These are phyloP conservation scores for Sisymbrium altissimum DNA, from an alignment of 345 rosid species.

Conservation along the genomic window DNA sequence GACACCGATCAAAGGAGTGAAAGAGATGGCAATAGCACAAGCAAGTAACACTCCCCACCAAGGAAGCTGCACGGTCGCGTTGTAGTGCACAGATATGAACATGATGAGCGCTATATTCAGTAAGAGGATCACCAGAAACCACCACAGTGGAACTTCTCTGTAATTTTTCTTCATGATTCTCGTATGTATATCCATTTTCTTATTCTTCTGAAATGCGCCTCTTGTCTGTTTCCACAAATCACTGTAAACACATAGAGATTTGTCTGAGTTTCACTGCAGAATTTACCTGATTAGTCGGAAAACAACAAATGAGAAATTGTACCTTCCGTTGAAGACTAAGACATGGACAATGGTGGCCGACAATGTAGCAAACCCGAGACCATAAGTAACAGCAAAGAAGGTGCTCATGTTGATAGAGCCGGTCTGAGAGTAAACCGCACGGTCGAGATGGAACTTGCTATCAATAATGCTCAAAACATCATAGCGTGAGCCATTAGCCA, in stretches of 20 bases:
- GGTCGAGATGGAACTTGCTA: conserved; percentile 55
- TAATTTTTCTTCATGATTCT: conserved; percentile 73
- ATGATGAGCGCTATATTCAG: conserved; percentile 48
- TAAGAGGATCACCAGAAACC: conserved; percentile 61
- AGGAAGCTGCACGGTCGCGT: conserved; percentile 64
- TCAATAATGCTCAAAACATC: conserved; percentile 56
- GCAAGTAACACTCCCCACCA: conserved; percentile 94
- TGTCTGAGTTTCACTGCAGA: not conserved
- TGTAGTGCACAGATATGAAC: conserved; percentile 58
- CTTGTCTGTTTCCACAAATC: conserved; percentile 60
- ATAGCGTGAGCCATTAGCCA: conserved; percentile 50
- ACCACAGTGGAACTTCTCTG: conserved; percentile 64
- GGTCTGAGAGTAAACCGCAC: conserved; percentile 40
- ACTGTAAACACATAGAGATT: conserved; percentile 32
- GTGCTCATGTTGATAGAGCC: conserved; percentile 64
- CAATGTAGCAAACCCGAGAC: conserved; percentile 80
- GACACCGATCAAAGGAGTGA: conserved; percentile 78
- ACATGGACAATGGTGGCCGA: conserved; percentile 74
- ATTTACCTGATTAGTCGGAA: not conserved
- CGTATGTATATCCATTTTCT: conserved; percentile 68
- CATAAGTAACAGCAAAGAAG: conserved; percentile 79
- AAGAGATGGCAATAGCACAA: conserved; percentile 69
- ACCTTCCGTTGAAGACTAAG: conserved; percentile 70
- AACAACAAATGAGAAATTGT: not conserved
- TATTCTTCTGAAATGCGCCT: conserved; percentile 47